Evolutionary conservation across 805 yeast genomes (phyloP).

Genomic region (Lachancea lanzarotensis): DNA sequence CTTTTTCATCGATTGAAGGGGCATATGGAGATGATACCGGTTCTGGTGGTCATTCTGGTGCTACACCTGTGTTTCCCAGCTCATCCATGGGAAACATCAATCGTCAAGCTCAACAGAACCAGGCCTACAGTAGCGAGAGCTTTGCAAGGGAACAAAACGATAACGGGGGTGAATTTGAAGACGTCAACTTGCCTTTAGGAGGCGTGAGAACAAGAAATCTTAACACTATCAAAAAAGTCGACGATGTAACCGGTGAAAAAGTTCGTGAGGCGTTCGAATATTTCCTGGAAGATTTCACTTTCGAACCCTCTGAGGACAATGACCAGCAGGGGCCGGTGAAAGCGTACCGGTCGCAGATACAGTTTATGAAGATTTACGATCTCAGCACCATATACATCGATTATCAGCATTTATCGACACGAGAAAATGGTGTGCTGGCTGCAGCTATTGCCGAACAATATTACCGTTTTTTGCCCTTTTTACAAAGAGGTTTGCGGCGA

Average conservation of each 20-base stretch:
- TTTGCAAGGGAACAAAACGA: slow-evolving; percentile 7
- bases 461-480: slow-evolving; percentile 84
- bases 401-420: slow-evolving; percentile 64
- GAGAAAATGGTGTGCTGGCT: slow-evolving; percentile 84
- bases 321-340: slow-evolving; percentile 23
- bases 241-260: slow-evolving; percentile 87
- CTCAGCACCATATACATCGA: slow-evolving; percentile 76
- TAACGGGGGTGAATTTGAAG: slow-evolving; percentile 6
- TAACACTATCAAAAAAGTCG: slow-evolving; percentile 73
- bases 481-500: slow-evolving; percentile 65
- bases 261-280: slow-evolving; percentile 87
- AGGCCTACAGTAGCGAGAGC: slow-evolving; percentile 14
- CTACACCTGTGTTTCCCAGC: slow-evolving; percentile 16
- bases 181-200: slow-evolving; percentile 23
- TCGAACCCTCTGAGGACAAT: slow-evolving; percentile 27
- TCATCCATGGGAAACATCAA: slow-evolving; percentile 3
- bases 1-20: slow-evolving; percentile 28
- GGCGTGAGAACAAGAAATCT: slow-evolving; percentile 48
- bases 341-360: slow-evolving; percentile 71
- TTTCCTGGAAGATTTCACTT: slow-evolving; percentile 63
- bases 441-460: slow-evolving; percentile 86
- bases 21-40: slow-evolving; percentile 21
- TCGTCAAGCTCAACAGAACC: slow-evolving; percentile 2
- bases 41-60: slow-evolving; percentile 13
- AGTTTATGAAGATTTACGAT: slow-evolving; percentile 72